phyloP scores from a whole-genome alignment of 2,329 filamentous ascomycete genomes.

The Aspergillus eucalypticola region DNA sequence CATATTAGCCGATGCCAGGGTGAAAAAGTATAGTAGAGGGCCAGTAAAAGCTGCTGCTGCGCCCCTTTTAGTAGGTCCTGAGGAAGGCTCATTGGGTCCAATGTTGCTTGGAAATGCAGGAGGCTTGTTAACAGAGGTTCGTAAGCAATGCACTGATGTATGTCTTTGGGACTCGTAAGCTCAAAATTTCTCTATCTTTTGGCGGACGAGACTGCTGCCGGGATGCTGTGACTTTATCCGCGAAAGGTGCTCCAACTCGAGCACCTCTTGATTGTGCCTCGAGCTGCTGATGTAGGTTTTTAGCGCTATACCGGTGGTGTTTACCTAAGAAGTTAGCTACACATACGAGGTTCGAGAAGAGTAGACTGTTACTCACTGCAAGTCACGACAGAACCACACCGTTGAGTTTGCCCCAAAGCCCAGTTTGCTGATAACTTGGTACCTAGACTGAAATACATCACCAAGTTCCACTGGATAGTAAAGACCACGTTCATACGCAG shows the following conservation, averaged over 20 bases:
- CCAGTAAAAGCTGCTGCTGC: conserved; percentile 16
- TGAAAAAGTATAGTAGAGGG: neutral
- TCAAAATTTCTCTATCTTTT: conserved; percentile 8
- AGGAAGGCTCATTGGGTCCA: conserved; percentile 5
- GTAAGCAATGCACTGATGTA: conserved; percentile 11
- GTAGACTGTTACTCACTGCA: neutral
- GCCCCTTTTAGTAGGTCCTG: conserved; percentile 12
- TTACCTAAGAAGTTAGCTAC: no score
- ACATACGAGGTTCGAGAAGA: neutral
- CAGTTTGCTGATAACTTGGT: no score
- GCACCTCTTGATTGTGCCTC: neutral
- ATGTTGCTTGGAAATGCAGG: conserved; percentile 13
- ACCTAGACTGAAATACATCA: no score
- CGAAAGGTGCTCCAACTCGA: neutral
- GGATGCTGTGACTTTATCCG: neutral
- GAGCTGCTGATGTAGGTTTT: neutral
- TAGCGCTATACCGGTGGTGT: neutral
- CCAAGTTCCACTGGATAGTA: no score
- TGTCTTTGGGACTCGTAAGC: conserved; percentile 1
- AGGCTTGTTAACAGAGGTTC: conserved; percentile 10
- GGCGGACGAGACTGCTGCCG: neutral
- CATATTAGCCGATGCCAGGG: no score
- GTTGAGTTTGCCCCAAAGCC: no score
- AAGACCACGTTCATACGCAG: no score
- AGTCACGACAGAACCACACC: neutral